These are phyloP conservation scores for Glarea lozoyensis DNA, from an alignment of 495 filamentous ascomycete species.

Conservation along the genomic window DNA sequence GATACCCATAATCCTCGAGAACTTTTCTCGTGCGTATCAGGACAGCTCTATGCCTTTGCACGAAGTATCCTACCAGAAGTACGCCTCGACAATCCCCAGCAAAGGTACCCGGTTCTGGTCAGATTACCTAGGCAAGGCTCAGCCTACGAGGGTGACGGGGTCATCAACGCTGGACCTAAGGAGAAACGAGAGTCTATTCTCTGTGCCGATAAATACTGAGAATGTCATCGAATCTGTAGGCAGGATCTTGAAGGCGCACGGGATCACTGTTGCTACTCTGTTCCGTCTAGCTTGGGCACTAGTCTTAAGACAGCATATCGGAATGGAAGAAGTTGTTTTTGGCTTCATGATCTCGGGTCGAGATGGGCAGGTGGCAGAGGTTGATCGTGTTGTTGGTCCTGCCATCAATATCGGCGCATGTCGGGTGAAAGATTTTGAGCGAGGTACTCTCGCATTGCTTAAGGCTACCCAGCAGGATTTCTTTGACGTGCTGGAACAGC, in stretches of 20 bases:
- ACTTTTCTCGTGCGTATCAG: too few relatives aligned
- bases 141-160: slow-evolving; percentile 3
- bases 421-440: too few relatives aligned
- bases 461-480: too few relatives aligned
- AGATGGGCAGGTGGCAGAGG: slow-evolving; percentile 33
- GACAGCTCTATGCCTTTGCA: too few relatives aligned
- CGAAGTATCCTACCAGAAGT: too few relatives aligned
- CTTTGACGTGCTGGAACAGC: too few relatives aligned
- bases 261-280: slow-evolving; percentile 41
- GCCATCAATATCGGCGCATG: slow-evolving; percentile 47
- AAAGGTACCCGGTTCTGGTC: slow-evolving; percentile 27
- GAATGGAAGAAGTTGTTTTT: slow-evolving; percentile 42
- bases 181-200: not conserved
- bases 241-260: slow-evolving; percentile 30
- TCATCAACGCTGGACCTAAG: not conserved
- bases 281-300: slow-evolving; percentile 47
- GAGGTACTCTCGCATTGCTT: too few relatives aligned
- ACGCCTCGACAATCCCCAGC: too few relatives aligned
- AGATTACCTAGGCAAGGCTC: not conserved
- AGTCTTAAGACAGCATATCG: slow-evolving; percentile 38
- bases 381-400: slow-evolving; percentile 41
- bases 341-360: slow-evolving; percentile 43
- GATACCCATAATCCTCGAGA: too few relatives aligned
- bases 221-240: not conserved
- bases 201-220: not conserved